Conservation (phyloP, 2,329 filamentous ascomycete species). For the Ascomycota sp. region DNA sequence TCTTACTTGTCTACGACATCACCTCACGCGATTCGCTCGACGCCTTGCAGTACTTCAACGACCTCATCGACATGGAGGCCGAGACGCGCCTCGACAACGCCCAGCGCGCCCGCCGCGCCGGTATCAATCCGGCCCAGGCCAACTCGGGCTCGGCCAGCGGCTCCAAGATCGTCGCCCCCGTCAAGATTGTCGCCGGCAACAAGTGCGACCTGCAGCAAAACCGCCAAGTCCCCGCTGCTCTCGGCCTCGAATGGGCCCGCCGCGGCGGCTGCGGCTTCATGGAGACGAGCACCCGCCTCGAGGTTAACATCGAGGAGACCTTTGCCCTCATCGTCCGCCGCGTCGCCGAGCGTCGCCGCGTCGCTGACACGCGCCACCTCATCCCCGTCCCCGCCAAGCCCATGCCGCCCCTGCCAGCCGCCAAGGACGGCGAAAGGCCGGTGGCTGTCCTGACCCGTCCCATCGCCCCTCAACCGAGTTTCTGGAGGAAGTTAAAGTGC, state of each 20-base stretch:
- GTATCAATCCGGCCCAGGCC: slow-evolving; percentile 11
- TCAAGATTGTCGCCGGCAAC: slow-evolving; percentile 73
- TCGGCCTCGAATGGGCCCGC: slow-evolving; percentile 60
- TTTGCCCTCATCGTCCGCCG: slow-evolving; percentile 50
- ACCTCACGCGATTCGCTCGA: slow-evolving; percentile 48
- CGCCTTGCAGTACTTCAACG: slow-evolving; percentile 58
- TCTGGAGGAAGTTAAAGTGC: slow-evolving; percentile 35
- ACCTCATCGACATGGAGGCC: slow-evolving; percentile 66
- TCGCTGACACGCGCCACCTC: slow-evolving; percentile 25
- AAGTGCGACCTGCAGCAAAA: slow-evolving; percentile 63
- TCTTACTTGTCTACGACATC: slow-evolving; percentile 77
- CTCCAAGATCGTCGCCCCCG: slow-evolving; percentile 39
- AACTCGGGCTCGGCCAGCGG: slow-evolving; percentile 12
- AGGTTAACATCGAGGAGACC: slow-evolving; percentile 79
- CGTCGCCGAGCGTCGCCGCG: slow-evolving; percentile 34
- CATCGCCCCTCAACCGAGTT: slow-evolving; percentile 19
- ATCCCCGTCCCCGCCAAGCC: slow-evolving; percentile 30
- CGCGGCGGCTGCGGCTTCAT: slow-evolving; percentile 61
- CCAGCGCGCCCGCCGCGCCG: slow-evolving; percentile 26
- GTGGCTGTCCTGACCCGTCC: too few relatives aligned
- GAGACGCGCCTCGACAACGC: slow-evolving; percentile 48
- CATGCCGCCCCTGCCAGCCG: slow-evolving; percentile 28
- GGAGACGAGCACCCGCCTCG: slow-evolving; percentile 68
- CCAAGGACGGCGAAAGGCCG: slow-evolving; percentile 22
- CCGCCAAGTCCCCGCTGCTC: slow-evolving; percentile 46